Evolutionary conservation across 2,329 filamentous ascomycete species (phyloP).

Genomic region (Aspergillus alliaceus): DNA sequence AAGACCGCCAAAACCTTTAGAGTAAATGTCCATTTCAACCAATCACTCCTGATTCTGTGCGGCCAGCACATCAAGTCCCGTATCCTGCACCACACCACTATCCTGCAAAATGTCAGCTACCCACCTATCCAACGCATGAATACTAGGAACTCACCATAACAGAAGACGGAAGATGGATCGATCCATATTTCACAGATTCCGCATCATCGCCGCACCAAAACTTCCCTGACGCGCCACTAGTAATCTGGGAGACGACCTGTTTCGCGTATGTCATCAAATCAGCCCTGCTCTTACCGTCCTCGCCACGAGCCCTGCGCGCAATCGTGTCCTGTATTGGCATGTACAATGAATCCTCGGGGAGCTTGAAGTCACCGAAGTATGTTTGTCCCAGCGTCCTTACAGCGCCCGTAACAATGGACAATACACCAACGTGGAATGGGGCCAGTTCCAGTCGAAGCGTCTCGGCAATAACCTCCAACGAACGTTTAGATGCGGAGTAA

Average conservation of each 20-base stretch:
- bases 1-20: too few relatives aligned
- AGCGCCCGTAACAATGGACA: conserved; percentile 19
- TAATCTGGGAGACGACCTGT: conserved; percentile 11
- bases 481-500: conserved; percentile 24
- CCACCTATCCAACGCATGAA: too few relatives aligned
- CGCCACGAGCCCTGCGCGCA: conserved; percentile 6
- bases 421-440: conserved; percentile 18
- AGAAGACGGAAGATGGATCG: too few relatives aligned
- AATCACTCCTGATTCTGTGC: too few relatives aligned
- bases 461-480: conserved; percentile 21
- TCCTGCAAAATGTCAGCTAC: too few relatives aligned
- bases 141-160: too few relatives aligned
- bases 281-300: conserved; percentile 9
- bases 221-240: conserved; percentile 7
- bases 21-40: too few relatives aligned
- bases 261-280: conserved; percentile 7
- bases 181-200: too few relatives aligned
- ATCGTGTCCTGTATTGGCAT: conserved; percentile 18
- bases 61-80: too few relatives aligned
- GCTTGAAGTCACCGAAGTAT: conserved; percentile 16
- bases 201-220: conserved; percentile 22
- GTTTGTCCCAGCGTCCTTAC: conserved; percentile 17
- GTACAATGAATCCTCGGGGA: conserved; percentile 19
- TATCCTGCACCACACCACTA: too few relatives aligned
- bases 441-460: conserved; percentile 25